Percentiles rank a stretch among this genome's conserved stretches.
Conservation (phyloP, 257 asterid genomes). For the Petunia axillaris region DNA sequence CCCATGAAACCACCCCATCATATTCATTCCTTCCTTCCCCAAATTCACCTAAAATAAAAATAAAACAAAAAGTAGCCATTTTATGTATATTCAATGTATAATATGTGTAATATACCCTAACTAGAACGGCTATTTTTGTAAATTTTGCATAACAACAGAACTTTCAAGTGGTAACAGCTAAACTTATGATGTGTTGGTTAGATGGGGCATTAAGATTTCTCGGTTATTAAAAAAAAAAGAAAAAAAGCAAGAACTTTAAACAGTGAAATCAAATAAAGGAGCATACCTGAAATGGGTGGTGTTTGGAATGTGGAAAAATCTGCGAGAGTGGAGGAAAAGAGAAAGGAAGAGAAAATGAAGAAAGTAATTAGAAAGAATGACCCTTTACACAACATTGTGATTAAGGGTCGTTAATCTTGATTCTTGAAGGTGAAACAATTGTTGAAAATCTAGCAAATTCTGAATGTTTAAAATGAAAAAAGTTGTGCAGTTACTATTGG, state of each 20-base stretch:
- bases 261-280: not conserved
- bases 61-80: not conserved
- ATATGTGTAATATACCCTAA: no score
- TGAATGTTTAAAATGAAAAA: not conserved
- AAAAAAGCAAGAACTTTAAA: not conserved
- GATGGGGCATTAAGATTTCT: no score
- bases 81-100: no score
- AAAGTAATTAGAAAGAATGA: slow-evolving; percentile 39
- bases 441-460: not conserved
- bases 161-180: no score
- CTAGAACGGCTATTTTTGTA: no score
- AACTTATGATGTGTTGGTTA: no score
- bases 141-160: no score
- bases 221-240: not conserved
- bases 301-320: slow-evolving; percentile 36
- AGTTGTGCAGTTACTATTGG: not conserved
- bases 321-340: slow-evolving; percentile 37
- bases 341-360: slow-evolving; percentile 33
- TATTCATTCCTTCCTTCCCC: slow-evolving; percentile 34
- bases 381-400: slow-evolving; percentile 40
- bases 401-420: not conserved
- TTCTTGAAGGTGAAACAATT: not conserved
- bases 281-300: slow-evolving; percentile 46
- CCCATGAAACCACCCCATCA: slow-evolving; percentile 39
- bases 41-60: slow-evolving; percentile 36